Evolutionary conservation across 2,329 filamentous ascomycete species (phyloP), one percentile per base, ranked within the genome.

Genomic region (Microcyclospora pomicola): DNA sequence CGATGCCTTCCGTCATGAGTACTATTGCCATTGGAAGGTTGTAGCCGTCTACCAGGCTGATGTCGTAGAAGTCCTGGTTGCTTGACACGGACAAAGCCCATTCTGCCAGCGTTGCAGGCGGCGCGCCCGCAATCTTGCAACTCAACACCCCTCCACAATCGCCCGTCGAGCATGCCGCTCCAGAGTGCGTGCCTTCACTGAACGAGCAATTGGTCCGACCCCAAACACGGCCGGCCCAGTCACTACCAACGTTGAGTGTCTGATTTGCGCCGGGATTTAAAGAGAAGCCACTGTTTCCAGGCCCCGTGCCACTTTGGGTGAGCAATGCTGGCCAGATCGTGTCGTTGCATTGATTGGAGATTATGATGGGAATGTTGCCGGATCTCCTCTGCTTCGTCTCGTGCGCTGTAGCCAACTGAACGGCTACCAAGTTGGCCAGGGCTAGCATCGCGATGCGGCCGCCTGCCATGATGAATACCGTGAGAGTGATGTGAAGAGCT

Each of bases 161-260:
- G 6, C 83, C 83, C 2, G 82, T 85, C 36, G 66, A 58, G 59
- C 84, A 91, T 15, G 80, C 76, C 31, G 55, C 58, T 24, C 62
- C 58, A 15, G 60, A 59, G 36, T 68, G 75, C 1, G 77, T 80
- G 34, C 75, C 69, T 12, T 66, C 66, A 48, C 78, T 75, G 57
- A 86, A 84, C 30, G 73, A 82, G 62, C 84, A 92, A 54, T 91
- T 91, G 13, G 83, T 88, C 38, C 84, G 69, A 10, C 77, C 84
- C 84, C 83, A 91, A 19, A 91, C 67, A 38, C 84, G 73, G 9
- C 84, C 84, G 54, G 82, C 77, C 84, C 83, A 92, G 48, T 84
- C 74, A 35, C 71, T 65, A 9, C 76, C 73, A 15, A 91, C 81
- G 37, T 69, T 75, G 42, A 86, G 63, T 31, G 71, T 69, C 43